Evolutionary conservation across 257 asterid species (phyloP), one percentile per base, ranked within the genome.

Genomic region (Henckelia pumila): DNA sequence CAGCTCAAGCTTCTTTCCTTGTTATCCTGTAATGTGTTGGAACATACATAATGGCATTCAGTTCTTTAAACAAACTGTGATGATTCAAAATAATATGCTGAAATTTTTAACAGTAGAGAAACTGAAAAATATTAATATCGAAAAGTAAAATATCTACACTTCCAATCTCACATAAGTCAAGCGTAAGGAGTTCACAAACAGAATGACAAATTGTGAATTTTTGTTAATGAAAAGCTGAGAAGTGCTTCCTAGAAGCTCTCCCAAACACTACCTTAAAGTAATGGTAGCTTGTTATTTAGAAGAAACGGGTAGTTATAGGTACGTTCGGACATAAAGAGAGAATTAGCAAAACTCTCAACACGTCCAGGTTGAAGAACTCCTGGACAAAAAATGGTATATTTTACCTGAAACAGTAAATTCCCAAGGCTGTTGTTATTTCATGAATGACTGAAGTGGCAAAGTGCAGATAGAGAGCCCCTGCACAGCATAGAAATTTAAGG

Each of bases 361-460:
- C 13, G 30, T 53, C 17, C 35, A 55, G 68, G 20, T 5, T 25
- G 1, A 40, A n/a, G 22, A 7, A 47, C 16, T 29, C 66, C 20
- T 19, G 55, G 19, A 21, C 25, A 58, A 44, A 16, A 16, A n/a
- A 71, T 68, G 65, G 62, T 25, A 49, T 24, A 33, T 59, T 84
- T 80, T 69, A 94, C 99, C 99, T 88, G 91, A 94, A 94, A 82
- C 99, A 94, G 73, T 69, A 79, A 64, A 94, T 94, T 66, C 98
- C 97, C 8, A 93, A 82, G 28, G 97, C 99, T 37, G 97, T 72
- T 16, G 97, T 94, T 61, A 94, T 91, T 79, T 94, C 99, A 5
- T 91, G 93, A 78, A 87, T 60, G 69, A 94, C 96, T 61, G 99
- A 88, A 25, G 96, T 85, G 10, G 90, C 97, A 59, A 94, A 88